Conservation (phyloP, 2,329 filamentous ascomycete species). For the Teratosphaeria gauchensis region DNA sequence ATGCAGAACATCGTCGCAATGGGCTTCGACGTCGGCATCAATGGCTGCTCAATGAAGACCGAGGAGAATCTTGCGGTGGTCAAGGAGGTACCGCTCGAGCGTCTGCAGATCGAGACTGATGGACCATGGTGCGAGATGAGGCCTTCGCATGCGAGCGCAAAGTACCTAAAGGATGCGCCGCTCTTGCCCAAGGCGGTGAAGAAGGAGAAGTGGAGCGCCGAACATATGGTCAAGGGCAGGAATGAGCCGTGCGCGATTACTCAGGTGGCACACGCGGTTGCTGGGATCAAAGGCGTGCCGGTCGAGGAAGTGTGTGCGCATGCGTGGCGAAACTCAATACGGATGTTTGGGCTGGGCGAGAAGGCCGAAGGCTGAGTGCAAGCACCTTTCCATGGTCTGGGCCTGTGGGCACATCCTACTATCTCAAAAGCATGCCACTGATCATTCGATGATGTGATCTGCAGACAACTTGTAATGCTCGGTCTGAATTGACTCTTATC, state of each 20-base stretch:
- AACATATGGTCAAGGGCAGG: slow-evolving; percentile 83
- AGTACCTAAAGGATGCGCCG: slow-evolving; percentile 59
- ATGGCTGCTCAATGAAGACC: slow-evolving; percentile 94
- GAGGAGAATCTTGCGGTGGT: slow-evolving; percentile 83
- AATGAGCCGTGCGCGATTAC: slow-evolving; percentile 88
- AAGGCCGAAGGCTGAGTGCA: not conserved
- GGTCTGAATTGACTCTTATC: not conserved
- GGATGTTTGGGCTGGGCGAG: slow-evolving; percentile 65
- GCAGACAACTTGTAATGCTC: not conserved
- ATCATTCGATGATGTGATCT: not conserved
- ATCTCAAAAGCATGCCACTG: not conserved
- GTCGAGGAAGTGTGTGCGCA: slow-evolving; percentile 77
- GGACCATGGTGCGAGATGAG: slow-evolving; percentile 96
- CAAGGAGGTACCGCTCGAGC: slow-evolving; percentile 63
- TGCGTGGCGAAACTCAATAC: slow-evolving; percentile 71
- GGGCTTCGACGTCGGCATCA: slow-evolving; percentile 86
- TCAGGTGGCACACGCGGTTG: slow-evolving; percentile 79
- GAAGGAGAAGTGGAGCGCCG: slow-evolving; percentile 88
- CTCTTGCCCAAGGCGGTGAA: slow-evolving; percentile 75
- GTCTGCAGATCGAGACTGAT: slow-evolving; percentile 90
- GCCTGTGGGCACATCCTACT: not conserved
- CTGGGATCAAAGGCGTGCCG: slow-evolving; percentile 68
- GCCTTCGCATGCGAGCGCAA: slow-evolving; percentile 75
- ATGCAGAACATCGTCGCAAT: slow-evolving; percentile 70
- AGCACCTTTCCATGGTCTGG: not conserved